These are phyloP conservation scores for Paracoccidioides lutzii DNA, from an alignment of 2,329 filamentous ascomycete species.

Conservation along the genomic window DNA sequence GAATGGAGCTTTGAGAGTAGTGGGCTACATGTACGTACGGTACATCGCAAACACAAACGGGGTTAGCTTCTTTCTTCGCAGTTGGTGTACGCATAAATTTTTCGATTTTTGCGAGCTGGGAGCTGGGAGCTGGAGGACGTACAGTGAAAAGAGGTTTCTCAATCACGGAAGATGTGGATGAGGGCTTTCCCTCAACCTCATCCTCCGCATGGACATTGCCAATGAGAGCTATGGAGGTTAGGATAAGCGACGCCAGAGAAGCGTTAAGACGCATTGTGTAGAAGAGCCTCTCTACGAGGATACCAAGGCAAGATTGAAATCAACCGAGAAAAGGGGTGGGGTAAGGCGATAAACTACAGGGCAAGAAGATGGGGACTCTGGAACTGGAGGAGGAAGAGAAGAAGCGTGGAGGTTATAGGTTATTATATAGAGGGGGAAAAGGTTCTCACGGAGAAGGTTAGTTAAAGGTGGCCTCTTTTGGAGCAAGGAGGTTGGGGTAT, in stretches of 20 bases:
- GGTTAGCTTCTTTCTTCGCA: slow-evolving; percentile 8
- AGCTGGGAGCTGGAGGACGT: slow-evolving; percentile 33
- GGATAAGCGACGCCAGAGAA: slow-evolving; percentile 56
- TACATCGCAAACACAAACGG: background rate
- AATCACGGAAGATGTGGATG: slow-evolving; percentile 38
- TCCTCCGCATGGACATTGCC: slow-evolving; percentile 55
- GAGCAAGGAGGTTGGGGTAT: background rate
- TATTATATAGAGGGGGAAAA: slow-evolving; percentile 12
- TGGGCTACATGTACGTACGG: slow-evolving; percentile 47
- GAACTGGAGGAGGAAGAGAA: slow-evolving; percentile 9
- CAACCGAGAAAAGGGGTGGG: slow-evolving; percentile 7
- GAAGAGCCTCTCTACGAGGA: slow-evolving; percentile 15
- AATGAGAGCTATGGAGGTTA: slow-evolving; percentile 57
- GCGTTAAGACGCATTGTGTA: slow-evolving; percentile 72
- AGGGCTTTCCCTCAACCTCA: slow-evolving; percentile 51
- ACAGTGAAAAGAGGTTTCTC: slow-evolving; percentile 79
- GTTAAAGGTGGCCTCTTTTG: slow-evolving; percentile 34
- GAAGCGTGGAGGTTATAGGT: slow-evolving; percentile 7
- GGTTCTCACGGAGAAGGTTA: slow-evolving; percentile 5
- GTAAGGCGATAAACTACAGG: slow-evolving; percentile 10
- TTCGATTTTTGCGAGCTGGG: slow-evolving; percentile 1
- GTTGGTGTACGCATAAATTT: background rate
- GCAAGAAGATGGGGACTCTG: slow-evolving; percentile 10
- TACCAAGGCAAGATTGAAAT: slow-evolving; percentile 1
- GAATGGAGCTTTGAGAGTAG: slow-evolving; percentile 80